Evolutionary conservation across 1,139 yeast species (phyloP), one percentile per base, ranked within the genome.

Genomic region (Nematodospora anomalae): DNA sequence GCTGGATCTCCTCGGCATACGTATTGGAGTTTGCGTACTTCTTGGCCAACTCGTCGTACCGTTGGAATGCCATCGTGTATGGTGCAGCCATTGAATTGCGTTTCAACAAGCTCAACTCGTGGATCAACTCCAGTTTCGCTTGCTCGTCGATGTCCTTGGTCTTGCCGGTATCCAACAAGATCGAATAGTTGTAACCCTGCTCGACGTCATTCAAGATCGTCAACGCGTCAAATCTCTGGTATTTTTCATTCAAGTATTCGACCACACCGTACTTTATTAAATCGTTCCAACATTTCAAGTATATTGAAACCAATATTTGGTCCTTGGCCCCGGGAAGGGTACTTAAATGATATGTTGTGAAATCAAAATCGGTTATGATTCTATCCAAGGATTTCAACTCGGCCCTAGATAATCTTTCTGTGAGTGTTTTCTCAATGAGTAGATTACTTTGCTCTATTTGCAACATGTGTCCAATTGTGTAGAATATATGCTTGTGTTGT

Each of bases 61-160:
- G 76, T 26, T 65, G 66, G 51, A 94, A 90, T 0, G 98, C 97
- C 49, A 76, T 66, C 48, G 88, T 88, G 59, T 92, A 92, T 13
- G 98, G 96, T 10, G 96, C 94, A 26, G 97, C 95, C 69, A 92
- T 76, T 33, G 92, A 78, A 53, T 87, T 82, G 57, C 97, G 79
- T 59, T 90, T 90, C 54, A 92, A 69, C 43, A 86, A 67, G 3
- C 96, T 75, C 43, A 89, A 66, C 49, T 81, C 80, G 28, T 71
- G 73, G 30, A 88, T 76, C 42, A 88, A 61, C 37, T 64, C 71
- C 18, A 56, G 55, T 47, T 68, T 71, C 40, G 67, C 64, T 39
- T 76, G 83, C 32, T 71, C 79, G 4, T 53, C 38, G 20, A 64
- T 58, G 26, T 52, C 55, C 8, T 65, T 60, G 36, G 76, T 58